Evolutionary conservation across 2,329 filamentous ascomycete species (phyloP).

Genomic region (Trichoderma arundinaceum): DNA sequence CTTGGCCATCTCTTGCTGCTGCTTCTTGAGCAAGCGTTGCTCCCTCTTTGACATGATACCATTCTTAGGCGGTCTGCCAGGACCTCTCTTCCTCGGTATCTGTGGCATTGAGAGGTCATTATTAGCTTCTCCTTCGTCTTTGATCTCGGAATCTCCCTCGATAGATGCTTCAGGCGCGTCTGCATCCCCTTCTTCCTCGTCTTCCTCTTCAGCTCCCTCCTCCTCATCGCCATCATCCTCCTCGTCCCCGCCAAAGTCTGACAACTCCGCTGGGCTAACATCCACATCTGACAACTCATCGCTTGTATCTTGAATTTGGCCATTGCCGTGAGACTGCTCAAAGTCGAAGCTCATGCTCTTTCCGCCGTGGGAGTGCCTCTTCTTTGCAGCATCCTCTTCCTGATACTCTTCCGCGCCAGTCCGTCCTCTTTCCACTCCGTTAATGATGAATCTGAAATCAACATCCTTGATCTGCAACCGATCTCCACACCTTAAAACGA

Average conservation of each 20-base stretch:
- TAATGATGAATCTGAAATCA: conserved; percentile 70
- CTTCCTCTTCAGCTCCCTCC: conserved; percentile 39
- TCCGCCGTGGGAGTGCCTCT: conserved; percentile 60
- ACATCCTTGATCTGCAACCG: conserved; percentile 75
- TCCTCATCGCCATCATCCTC: conserved; percentile 39
- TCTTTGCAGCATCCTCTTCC: conserved; percentile 57
- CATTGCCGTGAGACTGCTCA: conserved; percentile 64
- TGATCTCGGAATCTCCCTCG: conserved; percentile 39
- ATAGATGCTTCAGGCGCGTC: conserved; percentile 33
- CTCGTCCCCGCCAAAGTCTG: conserved; percentile 46
- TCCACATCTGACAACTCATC: conserved; percentile 56
- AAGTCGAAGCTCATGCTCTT: conserved; percentile 79
- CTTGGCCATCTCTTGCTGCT: conserved; percentile 54
- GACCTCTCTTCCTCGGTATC: conserved; percentile 72
- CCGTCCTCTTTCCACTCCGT: conserved; percentile 62
- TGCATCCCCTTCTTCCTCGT: conserved; percentile 40
- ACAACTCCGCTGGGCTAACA: conserved; percentile 49
- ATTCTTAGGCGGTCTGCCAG: conserved; percentile 81
- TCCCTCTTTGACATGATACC: conserved; percentile 83
- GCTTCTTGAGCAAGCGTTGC: conserved; percentile 66
- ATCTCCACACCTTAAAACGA: conserved; percentile 67
- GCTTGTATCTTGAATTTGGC: conserved; percentile 61
- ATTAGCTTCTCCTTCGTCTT: conserved; percentile 41
- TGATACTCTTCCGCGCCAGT: conserved; percentile 63
- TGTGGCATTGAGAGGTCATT: conserved; percentile 48